Base-by-base conservation (phyloP, 164 flowering plant genomes). In the Chloranthus sessilifolius region DNA sequence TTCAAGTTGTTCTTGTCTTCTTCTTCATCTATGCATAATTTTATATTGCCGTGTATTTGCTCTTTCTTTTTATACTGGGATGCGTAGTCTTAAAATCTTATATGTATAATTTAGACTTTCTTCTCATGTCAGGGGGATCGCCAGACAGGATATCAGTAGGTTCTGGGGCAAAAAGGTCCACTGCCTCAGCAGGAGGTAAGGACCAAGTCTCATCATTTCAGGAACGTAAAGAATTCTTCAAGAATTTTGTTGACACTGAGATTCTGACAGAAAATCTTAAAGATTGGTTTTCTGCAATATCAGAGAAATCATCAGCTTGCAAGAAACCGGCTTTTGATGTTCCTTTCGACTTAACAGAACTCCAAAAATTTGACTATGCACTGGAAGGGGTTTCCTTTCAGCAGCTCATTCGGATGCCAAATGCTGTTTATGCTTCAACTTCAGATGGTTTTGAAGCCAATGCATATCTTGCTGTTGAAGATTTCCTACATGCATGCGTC, bases 331-430 rank as follows among this genome's bases (percentile, higher is more conserved):
- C 56, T 27, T 79, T 82, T 63, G 89, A 79, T 60, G 74, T 73
- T n/a, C 95, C 95, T 43, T 91, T 87, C 63, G 95, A 87, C 62
- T 67, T 83, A 59, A 70, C 80, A 7, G 89, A 87, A 47, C 78
- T 90, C 59, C 97, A 90, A 59, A 87, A 90, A 43, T 85, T 90
- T 60, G 97, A 90, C 57, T 87, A 77, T 75, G 94, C 97, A 40
- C 46, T 90, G 50, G 97, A 87, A 70, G 82, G 91, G 30, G 69
- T 84, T 61, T 62, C 84, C 11, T 84, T 90, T 71, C 89, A 87
- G 67, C 98, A 90, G 70, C 70, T 90, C 41, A 54, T 80, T 60
- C 78, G 98, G 47, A 90, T 90, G 98, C 98, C 98, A 4, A 81
- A 68, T 70, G 78, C 88, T 54, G 69, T 79, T 38, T 73, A 82